These are phyloP conservation scores for Microbotryomycetes sp. DNA, from an alignment of 1,284 basidiomycete genomes.

Conservation along the genomic window DNA sequence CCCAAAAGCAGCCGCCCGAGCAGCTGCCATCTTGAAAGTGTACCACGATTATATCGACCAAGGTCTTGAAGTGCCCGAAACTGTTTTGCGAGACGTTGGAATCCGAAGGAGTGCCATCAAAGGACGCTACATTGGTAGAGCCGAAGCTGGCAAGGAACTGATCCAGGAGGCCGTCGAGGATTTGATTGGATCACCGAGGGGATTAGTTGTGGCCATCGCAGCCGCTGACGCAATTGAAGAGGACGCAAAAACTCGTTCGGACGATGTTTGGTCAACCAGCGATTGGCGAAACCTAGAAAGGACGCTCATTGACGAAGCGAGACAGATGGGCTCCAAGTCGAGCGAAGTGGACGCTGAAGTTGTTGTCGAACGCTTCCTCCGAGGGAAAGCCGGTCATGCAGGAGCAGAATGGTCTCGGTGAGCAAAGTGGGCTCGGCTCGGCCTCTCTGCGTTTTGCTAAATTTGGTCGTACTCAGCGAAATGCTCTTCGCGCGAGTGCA, in stretches of 20 bases:
- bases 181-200: neutral
- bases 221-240: neutral
- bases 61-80: slow-evolving; percentile 7
- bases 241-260: too few species aligned
- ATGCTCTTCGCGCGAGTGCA: neutral
- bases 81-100: neutral
- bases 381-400: neutral
- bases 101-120: neutral
- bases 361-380: neutral
- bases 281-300: neutral
- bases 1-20: slow-evolving; percentile 71
- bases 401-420: neutral
- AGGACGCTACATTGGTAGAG: neutral
- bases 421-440: too few species aligned
- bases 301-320: neutral
- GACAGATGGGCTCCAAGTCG: neutral
- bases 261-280: neutral
- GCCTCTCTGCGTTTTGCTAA: too few species aligned
- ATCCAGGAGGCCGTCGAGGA: neutral
- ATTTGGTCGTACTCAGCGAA: neutral
- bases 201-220: neutral
- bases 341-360: neutral
- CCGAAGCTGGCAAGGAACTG: neutral
- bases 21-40: slow-evolving; percentile 80
- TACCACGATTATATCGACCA: slow-evolving; percentile 66